Percentiles rank a stretch among this genome's conserved stretches.
Conservation (phyloP, 208 protist genomes). For the Angomonas desouzai region DNA sequence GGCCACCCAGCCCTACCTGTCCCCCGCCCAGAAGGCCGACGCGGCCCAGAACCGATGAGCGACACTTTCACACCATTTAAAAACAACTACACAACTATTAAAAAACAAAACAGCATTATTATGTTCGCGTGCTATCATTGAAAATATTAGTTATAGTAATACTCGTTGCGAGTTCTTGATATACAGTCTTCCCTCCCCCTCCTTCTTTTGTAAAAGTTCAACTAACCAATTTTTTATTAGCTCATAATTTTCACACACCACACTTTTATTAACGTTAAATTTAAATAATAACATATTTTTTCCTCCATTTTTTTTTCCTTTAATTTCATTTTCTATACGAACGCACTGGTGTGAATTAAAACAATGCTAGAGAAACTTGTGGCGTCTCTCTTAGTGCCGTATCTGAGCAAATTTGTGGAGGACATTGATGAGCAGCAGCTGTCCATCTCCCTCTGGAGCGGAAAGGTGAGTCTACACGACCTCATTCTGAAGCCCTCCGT, state of each 20-base stretch:
- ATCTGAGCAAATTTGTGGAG: slow-evolving; percentile 78
- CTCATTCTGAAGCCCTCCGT: slow-evolving; percentile 61
- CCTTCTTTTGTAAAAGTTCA: neutral
- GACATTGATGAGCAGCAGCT: slow-evolving; percentile 81
- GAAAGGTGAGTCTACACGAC: slow-evolving; percentile 75
- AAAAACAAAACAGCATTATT: neutral
- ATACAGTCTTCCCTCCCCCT: neutral
- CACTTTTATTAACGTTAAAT: too few relatives aligned
- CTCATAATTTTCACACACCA: neutral
- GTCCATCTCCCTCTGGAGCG: slow-evolving; percentile 76
- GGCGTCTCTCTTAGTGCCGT: slow-evolving; percentile 77
- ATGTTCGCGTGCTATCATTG: too few relatives aligned
- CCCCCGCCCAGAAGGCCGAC: neutral
- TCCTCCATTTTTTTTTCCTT: slow-evolving; percentile 20
- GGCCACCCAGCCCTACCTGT: neutral
- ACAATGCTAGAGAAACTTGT: slow-evolving; percentile 85
- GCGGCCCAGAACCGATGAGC: neutral
- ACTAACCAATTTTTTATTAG: neutral
- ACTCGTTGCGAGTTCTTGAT: too few relatives aligned
- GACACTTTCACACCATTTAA: slow-evolving; percentile 5
- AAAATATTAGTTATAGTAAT: too few relatives aligned
- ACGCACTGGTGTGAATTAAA: too few relatives aligned
- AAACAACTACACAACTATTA: neutral
- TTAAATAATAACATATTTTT: slow-evolving; percentile 17
- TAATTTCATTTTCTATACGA: neutral